A percentile compares a stretch with the other conserved stretches of the same genome.
These are phyloP conservation scores for Miscanthus lutarioriparius DNA, from an alignment of 176 grass and related monocot genomes.

Conservation along the genomic window DNA sequence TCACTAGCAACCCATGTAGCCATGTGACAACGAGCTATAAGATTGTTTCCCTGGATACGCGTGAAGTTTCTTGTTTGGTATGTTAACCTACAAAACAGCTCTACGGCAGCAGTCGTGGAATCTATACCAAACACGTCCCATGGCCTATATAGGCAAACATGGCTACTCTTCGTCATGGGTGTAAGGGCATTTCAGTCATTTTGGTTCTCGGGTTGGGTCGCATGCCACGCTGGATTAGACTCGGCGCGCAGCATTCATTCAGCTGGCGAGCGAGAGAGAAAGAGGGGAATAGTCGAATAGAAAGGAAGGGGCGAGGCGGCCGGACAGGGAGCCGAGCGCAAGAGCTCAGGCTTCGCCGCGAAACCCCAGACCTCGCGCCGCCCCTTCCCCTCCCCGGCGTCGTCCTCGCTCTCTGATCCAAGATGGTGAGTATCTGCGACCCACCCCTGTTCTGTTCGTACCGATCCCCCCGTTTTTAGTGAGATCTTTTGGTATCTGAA, in stretches of 20 bases:
- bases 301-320: not conserved
- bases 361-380: conserved; percentile 25
- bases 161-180: not conserved
- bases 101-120: no score
- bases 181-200: conserved; percentile 31
- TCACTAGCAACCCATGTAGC: no score
- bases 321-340: conserved; percentile 20
- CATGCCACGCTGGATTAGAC: conserved; percentile 31
- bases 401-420: conserved; percentile 36
- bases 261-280: not conserved
- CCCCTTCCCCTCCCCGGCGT: not conserved
- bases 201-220: not conserved
- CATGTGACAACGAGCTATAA: no score
- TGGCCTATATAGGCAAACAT: no score
- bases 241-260: not conserved
- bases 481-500: not conserved
- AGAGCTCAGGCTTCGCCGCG: conserved; percentile 24
- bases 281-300: not conserved
- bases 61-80: no score
- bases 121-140: no score
- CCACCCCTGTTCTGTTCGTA: not conserved
- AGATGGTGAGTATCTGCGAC: conserved; percentile 43
- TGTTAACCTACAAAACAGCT: no score
- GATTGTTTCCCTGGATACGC: no score
- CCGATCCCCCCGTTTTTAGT: not conserved